Evolutionary conservation across 306 rosid species (phyloP), one percentile per base, ranked within the genome.

Genomic region (Lagenaria siceraria): DNA sequence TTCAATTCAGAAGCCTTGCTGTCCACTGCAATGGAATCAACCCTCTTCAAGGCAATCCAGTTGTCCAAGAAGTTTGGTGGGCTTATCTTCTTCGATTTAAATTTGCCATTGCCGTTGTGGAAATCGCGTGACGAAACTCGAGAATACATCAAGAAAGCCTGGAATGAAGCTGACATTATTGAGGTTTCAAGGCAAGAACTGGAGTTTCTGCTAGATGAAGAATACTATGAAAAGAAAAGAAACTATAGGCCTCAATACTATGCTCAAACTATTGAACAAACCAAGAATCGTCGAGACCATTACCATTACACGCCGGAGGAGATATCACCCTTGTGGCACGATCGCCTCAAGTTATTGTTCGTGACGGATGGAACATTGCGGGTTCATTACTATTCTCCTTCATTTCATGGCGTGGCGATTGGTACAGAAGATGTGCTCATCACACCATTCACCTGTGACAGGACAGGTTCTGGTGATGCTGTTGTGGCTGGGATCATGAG

Each of bases 391-490:
- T 96, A 96, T 74, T 74, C 93, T 75, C 96, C 98, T 78, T 70
- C 80, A 5, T 92, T 89, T 58, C 87, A 96, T 31, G 96, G 98
- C 8, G 84, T 80, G 65, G 97, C 90, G 77, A 77, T 90, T 46
- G 98, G 98, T 60, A 96, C 98, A 2, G 99, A 96, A 82, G 98
- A 96, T 78, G 99, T 92, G 36, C 96, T 96, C 71, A 84, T 96
- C 81, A 92, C 98, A 49, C 99, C 99, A 2, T 90, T 80, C 84
- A 96, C 99, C 3, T 96, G 97, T 22, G 99, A 92, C 78, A 86
- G 99, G 75, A 96, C 97, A 10, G 98, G 98, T n/a, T 92, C 99
- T 4, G 97, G 99, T 2, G 99, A 96, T 59, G 99, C 99, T 1
- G 80, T 96, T 68, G 99, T 96, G 60, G 99, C 98, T 65, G 99